Evolutionary conservation across 306 rosid genomes (phyloP), one percentile per base, ranked within the genome.

Genomic region (Cicer cuneatum): DNA sequence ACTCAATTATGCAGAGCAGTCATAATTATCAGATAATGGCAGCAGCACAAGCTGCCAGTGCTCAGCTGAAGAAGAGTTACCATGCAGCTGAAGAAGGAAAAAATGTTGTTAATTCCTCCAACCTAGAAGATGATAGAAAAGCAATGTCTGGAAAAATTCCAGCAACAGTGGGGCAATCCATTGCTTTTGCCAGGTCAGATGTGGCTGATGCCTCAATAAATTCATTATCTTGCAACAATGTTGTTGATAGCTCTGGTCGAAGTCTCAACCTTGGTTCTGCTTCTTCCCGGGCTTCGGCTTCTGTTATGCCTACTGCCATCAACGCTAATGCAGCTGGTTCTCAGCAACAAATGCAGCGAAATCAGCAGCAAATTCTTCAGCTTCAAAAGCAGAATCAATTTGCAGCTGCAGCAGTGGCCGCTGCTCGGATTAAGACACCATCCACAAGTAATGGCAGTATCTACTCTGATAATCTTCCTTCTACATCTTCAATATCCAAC

Each of bases 111-210:
- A 89, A 86, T 84, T 81, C 96, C 37, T 78, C 87, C 16, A 87
- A 83, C 73, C 65, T 70, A 15, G 98, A 89, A 10, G 99, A 95
- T 38, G 98, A 95, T 39, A 86, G 97, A 45, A 90, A 92, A 74
- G 56, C 80, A 8, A 62, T 83, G 58, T 75, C 83, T 0, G 90
- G 85, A 5, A 95, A 95, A 78, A 74, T 76, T 68, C 80, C 87
- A 5, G 75, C 87, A 33, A 74, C 89, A 15, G 80, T 63, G 12
- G 97, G 93, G 47, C 97, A 92, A 62, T 90, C 97, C 65, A 90
- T 90, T 82, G 92, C 96, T 51, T 95, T 95, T 71, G 82, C 97
- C 35, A 86, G 97, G 85, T 33, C 88, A 8, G 97, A 93, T 42
- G 74, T 83, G 72, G 63, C 92, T 2, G 98, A 92, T 71, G 71